phyloP scores from a whole-genome alignment of 768 basidiomycete genomes.

The Boletus pseudopeckii region DNA sequence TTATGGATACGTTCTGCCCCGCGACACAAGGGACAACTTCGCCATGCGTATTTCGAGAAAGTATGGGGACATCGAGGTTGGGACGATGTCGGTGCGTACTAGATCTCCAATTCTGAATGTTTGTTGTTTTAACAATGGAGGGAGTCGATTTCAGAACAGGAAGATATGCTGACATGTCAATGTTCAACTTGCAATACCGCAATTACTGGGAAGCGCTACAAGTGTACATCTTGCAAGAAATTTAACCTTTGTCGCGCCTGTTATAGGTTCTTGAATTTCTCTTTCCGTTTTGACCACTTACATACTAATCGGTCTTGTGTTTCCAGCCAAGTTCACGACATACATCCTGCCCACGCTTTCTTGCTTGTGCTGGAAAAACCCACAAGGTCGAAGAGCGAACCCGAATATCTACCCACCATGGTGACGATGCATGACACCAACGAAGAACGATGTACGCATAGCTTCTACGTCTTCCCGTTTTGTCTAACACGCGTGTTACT shows the following conservation, averaged over 20 bases:
- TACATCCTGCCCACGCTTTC: slow-evolving; percentile 89
- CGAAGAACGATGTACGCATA: slow-evolving; percentile 59
- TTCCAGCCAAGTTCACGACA: slow-evolving; percentile 79
- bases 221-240: slow-evolving; percentile 77
- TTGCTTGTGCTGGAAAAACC: slow-evolving; percentile 70
- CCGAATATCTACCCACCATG: slow-evolving; percentile 30
- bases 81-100: slow-evolving; percentile 79
- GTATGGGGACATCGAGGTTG: slow-evolving; percentile 81
- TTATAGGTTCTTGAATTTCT: slow-evolving; percentile 54
- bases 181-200: slow-evolving; percentile 80
- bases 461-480: not conserved
- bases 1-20: slow-evolving; percentile 67
- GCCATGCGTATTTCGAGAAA: slow-evolving; percentile 86
- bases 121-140: slow-evolving; percentile 1
- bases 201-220: slow-evolving; percentile 67
- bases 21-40: slow-evolving; percentile 65
- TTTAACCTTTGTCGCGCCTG: slow-evolving; percentile 82
- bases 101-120: not conserved
- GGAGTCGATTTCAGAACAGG: slow-evolving; percentile 53
- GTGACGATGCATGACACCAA: slow-evolving; percentile 36
- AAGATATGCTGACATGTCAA: slow-evolving; percentile 56
- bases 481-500: slow-evolving; percentile 1
- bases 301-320: not conserved
- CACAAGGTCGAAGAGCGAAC: slow-evolving; percentile 38
- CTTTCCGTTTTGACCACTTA: not conserved